Percentiles rank a stretch among this genome's conserved stretches.
These are phyloP conservation scores for Aphanomyces stellatus DNA, from an alignment of 352 stramenopile species.

Conservation along the genomic window DNA sequence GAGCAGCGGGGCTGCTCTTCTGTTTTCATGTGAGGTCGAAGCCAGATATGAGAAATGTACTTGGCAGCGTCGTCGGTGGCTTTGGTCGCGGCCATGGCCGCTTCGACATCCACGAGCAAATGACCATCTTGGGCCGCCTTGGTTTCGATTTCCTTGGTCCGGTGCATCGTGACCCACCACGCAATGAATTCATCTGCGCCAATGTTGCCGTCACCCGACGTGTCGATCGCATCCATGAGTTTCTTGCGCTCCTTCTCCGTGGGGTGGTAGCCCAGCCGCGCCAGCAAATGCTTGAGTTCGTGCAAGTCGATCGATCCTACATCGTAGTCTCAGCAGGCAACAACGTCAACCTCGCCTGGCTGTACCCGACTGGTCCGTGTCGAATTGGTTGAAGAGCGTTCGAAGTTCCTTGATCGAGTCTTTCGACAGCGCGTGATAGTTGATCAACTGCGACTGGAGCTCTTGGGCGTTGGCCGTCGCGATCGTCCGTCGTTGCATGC, in stretches of 20 bases:
- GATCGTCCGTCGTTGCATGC: slow-evolving; percentile 18
- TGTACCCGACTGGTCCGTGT: slow-evolving; percentile 17
- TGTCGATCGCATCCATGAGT: slow-evolving; percentile 15
- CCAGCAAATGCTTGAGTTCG: slow-evolving; percentile 17
- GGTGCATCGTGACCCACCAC: slow-evolving; percentile 17
- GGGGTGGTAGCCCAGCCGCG: neutral
- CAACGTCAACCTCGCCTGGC: neutral
- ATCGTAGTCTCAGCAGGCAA: neutral
- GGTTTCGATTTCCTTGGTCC: slow-evolving; percentile 7
- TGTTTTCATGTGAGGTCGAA: neutral
- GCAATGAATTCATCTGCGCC: slow-evolving; percentile 19
- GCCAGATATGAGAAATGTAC: neutral
- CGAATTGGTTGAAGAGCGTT: slow-evolving; percentile 14
- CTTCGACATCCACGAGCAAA: too few species aligned
- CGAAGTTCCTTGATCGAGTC: slow-evolving; percentile 9
- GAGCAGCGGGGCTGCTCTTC: neutral
- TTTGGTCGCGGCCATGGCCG: neutral
- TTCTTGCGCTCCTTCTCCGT: slow-evolving; percentile 5
- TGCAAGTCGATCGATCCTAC: slow-evolving; percentile 18
- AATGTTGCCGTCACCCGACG: slow-evolving; percentile 12
- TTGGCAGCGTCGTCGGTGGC: neutral
- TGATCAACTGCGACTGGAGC: slow-evolving; percentile 7
- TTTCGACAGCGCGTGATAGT: slow-evolving; percentile 15
- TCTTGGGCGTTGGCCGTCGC: slow-evolving; percentile 1
- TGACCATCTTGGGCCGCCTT: slow-evolving; percentile 8